Conservation (phyloP, 139 green algal genomes). For the Volvox africanus region DNA sequence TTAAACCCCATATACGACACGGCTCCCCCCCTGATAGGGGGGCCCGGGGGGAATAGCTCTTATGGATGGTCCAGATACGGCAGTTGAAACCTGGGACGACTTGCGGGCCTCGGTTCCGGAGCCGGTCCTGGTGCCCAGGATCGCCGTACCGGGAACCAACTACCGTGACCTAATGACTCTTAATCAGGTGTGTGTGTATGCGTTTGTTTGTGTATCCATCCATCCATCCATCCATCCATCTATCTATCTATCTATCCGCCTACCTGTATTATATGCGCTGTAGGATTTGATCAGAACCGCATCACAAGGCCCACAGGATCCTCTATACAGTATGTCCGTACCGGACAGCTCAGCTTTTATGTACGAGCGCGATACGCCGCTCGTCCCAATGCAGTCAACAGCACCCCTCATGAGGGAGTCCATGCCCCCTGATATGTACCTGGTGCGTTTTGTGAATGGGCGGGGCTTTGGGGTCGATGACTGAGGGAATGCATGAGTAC, state of each 20-base stretch:
- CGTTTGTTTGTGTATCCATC: neutral
- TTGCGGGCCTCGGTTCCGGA: slow-evolving; percentile 44
- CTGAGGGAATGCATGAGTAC: too few species aligned
- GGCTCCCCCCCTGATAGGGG: neutral
- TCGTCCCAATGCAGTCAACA: slow-evolving; percentile 48
- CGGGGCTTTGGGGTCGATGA: too few species aligned
- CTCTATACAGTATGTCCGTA: slow-evolving; percentile 49
- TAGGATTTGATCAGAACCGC: slow-evolving; percentile 49
- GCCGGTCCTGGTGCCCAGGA: slow-evolving; percentile 44
- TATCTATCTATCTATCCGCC: too few species aligned
- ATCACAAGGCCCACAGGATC: slow-evolving; percentile 1
- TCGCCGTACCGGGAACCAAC: slow-evolving; percentile 17
- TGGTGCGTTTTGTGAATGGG: neutral
- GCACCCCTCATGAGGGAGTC: slow-evolving; percentile 49
- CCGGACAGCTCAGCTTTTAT: slow-evolving; percentile 49
- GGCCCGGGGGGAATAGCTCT: slow-evolving; percentile 17
- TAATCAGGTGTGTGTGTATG: neutral
- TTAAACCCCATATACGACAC: too few species aligned
- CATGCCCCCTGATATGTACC: neutral
- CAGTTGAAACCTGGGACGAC: slow-evolving; percentile 58
- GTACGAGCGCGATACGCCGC: slow-evolving; percentile 55
- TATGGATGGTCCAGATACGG: slow-evolving; percentile 49
- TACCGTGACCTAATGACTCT: slow-evolving; percentile 55
- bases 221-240: too few species aligned
- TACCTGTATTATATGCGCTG: too few species aligned